Evolutionary conservation across 257 asterid genomes (phyloP), one percentile per base, ranked within the genome.

Genomic region (Solanum etuberosum): DNA sequence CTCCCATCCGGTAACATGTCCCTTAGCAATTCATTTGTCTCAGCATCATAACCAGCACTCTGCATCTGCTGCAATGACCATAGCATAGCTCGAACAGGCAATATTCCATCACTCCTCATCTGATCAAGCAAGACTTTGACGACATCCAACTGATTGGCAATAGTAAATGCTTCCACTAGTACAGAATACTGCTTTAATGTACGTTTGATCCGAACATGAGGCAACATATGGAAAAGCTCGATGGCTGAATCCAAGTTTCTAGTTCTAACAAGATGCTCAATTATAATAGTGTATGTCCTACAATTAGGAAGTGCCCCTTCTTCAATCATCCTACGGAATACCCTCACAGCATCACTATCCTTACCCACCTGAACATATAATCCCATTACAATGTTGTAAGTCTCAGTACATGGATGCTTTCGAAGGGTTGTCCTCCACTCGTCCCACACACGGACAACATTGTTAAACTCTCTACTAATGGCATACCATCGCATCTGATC

Each of bases 261-360:
- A 31, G 90, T 89, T 80, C 78, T 90, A 65, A 95, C 82, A 72
- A 97, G 95, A 91, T 97, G 99, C 89, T 95, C 95, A 74, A 95
- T 94, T 14, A 97, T 87, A 87, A 95, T 91, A 0, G 98, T 94
- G 81, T 93, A 95, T 0, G 99, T 94, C 90, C 99, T 93, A 48
- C 94, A 91, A 92, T 97, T 97, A 5, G 98, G 99, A 89, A 95
- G 98, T 4, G 94, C 97, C 67, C 99, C 98, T 91, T 94, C 99
- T 86, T 92, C 94, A 59, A 95, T 88, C 92, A 95, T 90, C 87
- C 88, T 88, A 84, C 77, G 57, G 85, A 97, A 97, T 34, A 95
- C 88, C 81, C 85, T 90, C 84, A 94, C 94, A 5, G 98, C 98
- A 84, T 93, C 98, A 42, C 83, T 81, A 89, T 95, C 93, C 92